Conservation (phyloP, 352 stramenopile genomes). For the Phytopythium delawarense region DNA sequence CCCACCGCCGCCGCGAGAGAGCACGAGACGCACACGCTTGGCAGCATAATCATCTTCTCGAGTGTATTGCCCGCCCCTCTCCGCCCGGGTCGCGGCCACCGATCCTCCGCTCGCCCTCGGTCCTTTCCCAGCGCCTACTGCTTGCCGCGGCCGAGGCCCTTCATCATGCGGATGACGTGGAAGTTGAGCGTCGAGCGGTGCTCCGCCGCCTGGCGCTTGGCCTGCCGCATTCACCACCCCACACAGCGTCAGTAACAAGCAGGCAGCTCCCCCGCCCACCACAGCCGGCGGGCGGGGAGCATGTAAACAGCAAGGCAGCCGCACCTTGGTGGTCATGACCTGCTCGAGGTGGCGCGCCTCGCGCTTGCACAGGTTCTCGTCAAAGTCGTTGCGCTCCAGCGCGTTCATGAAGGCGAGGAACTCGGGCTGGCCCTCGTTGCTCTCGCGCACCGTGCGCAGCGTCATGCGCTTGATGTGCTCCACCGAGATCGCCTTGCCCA, state of each 20-base stretch:
- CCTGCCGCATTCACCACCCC: slow-evolving; percentile 18
- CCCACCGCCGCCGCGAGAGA: no score
- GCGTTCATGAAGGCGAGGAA: slow-evolving; percentile 81
- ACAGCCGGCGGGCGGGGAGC: no score
- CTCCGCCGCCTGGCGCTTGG: slow-evolving; percentile 51
- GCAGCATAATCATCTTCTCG: background rate
- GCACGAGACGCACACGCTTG: background rate
- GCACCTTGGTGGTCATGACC: slow-evolving; percentile 71
- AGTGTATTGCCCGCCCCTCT: background rate
- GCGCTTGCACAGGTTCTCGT: slow-evolving; percentile 79
- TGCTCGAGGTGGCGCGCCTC: slow-evolving; percentile 76
- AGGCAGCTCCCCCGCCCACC: background rate
- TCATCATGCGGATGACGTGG: slow-evolving; percentile 88
- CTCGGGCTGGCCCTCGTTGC: slow-evolving; percentile 72
- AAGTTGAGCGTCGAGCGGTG: slow-evolving; percentile 87
- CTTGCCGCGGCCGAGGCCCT: slow-evolving; percentile 39
- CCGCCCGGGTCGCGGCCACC: no score
- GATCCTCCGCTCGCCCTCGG: background rate
- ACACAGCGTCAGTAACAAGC: background rate
- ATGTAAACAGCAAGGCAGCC: background rate
- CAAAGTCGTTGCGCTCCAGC: slow-evolving; percentile 81
- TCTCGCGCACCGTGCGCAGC: slow-evolving; percentile 77
- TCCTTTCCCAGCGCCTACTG: background rate
- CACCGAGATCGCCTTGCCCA: slow-evolving; percentile 70
- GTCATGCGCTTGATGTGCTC: slow-evolving; percentile 91